Conservation (phyloP, 2,329 filamentous ascomycete species). For the Penicillium paneum region DNA sequence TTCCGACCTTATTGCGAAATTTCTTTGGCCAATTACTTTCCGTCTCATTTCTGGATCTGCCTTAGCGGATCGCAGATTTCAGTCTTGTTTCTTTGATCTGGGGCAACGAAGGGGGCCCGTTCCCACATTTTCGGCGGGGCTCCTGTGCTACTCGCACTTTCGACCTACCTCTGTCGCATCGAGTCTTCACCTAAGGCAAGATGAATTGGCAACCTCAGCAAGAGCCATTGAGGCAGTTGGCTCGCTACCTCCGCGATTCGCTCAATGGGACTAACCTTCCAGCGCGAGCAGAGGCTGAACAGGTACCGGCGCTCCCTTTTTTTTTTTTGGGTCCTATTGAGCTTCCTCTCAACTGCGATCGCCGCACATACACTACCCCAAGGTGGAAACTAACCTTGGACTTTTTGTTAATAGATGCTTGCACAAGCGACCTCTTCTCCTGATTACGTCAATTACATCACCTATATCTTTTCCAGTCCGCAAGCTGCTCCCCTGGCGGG, state of each 20-base stretch:
- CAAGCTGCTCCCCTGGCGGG: constrained; percentile 55
- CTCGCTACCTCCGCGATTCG: constrained; percentile 85
- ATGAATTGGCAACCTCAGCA: constrained; percentile 94
- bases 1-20: background rate
- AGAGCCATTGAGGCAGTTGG: constrained; percentile 84
- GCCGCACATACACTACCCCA: background rate
- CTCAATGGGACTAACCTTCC: constrained; percentile 74
- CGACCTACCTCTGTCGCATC: constrained; percentile 16
- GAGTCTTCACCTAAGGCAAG: constrained; percentile 22
- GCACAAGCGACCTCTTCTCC: constrained; percentile 81
- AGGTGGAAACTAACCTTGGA: constrained; percentile 16
- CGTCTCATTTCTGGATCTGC: constrained; percentile 1
- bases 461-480: constrained; percentile 77
- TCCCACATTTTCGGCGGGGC: constrained; percentile 29
- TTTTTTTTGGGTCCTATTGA: constrained; percentile 11
- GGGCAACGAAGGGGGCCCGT: constrained; percentile 22
- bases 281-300: constrained; percentile 84
- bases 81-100: constrained; percentile 11
- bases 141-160: constrained; percentile 27
- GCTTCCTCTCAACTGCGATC: constrained; percentile 5
- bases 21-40: constrained; percentile 1
- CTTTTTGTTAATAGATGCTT: constrained; percentile 67
- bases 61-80: constrained; percentile 2
- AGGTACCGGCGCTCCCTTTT: constrained; percentile 49
- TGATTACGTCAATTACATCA: constrained; percentile 96